These are phyloP conservation scores for Botrytis tulipae DNA, from an alignment of 2,329 filamentous ascomycete genomes.

Conservation along the genomic window DNA sequence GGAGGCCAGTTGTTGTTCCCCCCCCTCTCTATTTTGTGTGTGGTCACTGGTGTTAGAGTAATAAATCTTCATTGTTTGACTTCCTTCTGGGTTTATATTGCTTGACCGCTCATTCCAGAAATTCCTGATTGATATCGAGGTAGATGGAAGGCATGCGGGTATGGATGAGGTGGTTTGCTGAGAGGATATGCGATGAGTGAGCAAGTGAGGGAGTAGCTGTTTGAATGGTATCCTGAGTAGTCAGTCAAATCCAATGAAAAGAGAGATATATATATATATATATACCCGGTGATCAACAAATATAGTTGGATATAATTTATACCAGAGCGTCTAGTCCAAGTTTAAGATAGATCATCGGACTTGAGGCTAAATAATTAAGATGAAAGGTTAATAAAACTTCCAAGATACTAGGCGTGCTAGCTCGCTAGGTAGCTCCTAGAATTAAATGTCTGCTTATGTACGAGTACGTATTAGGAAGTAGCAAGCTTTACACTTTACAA, in stretches of 20 bases:
- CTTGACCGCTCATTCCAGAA: background rate
- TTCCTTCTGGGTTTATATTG: background rate
- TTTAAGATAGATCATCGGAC: background rate
- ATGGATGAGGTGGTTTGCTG: background rate
- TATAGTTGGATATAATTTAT: background rate
- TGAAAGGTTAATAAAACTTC: background rate
- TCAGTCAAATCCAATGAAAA: background rate
- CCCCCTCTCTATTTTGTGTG: background rate
- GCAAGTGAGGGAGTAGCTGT: background rate
- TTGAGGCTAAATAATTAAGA: background rate
- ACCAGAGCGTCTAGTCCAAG: background rate
- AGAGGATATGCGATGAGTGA: background rate
- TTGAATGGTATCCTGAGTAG: background rate
- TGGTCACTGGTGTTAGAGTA: background rate
- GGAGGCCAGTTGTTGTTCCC: background rate
- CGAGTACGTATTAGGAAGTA: background rate
- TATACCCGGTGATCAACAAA: background rate
- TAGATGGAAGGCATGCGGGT: background rate
- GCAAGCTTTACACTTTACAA: background rate
- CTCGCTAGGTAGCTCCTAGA: background rate
- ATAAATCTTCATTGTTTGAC: background rate
- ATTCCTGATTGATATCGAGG: background rate
- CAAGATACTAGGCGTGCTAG: background rate
- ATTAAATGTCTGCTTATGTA: background rate
- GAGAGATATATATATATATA: background rate